Evolutionary conservation across 1,139 yeast species (phyloP), one percentile per base, ranked within the genome.

Genomic region (Kodamaea sp.): DNA sequence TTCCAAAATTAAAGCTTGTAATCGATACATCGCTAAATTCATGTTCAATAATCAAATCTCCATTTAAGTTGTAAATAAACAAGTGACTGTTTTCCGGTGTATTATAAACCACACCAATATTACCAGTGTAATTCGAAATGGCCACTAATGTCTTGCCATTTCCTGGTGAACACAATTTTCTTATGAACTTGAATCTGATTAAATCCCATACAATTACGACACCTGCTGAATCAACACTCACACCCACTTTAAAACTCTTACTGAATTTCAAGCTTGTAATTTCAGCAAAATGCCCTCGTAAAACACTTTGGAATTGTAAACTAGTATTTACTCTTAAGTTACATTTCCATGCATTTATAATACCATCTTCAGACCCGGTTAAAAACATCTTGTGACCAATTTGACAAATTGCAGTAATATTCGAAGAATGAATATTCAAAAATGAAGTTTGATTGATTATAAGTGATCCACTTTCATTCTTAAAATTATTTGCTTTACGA

Each of bases 191-290:
- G 40, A 65, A 68, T 26, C 81, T 58, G 0, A 78, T 67, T 32
- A 77, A 50, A 49, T 84, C 85, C 90, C 90, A 82, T 6, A 77
- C 45, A 23, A 69, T 71, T 4, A 75, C 75, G 2, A 56, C 53
- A 0, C 89, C 86, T 4, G 53, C 57, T 0, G 36, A 43, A 53
- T 82, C 88, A 12, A 75, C 54, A 40, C 81, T 73, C 8, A 81
- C 43, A 3, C 81, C 65, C 2, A 74, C 56, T 37, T 79, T 77
- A 53, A 66, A 80, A 35, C 75, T 73, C n/a, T 68, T 64, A 32
- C 79, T 70, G 35, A 65, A 65, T 32, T 62, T 61, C 28, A 84
- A 53, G 11, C 65, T 65, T 9, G 53, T 56, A 5, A 84, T 63
- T 0, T 62, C 53, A 4, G 63, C 43, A 2, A 68, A 50, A 55